Base-by-base conservation (phyloP, 2,329 filamentous ascomycete species). In the Calonectria hongkongensis region DNA sequence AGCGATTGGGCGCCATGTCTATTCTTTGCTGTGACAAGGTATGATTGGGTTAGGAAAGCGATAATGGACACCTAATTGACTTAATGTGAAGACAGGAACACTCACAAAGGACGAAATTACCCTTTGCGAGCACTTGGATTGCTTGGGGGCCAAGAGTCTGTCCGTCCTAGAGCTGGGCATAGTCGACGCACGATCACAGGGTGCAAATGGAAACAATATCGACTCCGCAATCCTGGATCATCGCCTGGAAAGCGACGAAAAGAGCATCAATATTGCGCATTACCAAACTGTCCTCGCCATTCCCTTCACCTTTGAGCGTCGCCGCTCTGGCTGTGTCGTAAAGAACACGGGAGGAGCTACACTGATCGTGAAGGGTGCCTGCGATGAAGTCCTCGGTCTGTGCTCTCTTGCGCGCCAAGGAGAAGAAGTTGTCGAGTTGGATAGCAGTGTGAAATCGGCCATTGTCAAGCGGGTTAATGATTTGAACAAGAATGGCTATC, bases 21-120 rank as follows among this genome's bases (percentile, higher is more conserved):
- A 72, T 82, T 12, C 73, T 82, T 1, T 82, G 80, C 69, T 81
- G 80, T 60, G 80, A 82, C 54, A 82, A 82, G 77, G 78, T 78
- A 73, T 48, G 50, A 27, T 36, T 3, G n/a, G 5, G 8, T 28
- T 27, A 6, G n/a, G 2, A 6, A 33, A 25, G 25, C 1, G 3
- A 39, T 36, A 2, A 6, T 8, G n/a, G 12, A 5, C 16, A 36
- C 2, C 25, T 9, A 15, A 33, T 28, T 48, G 21, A 71, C 13
- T 39, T 21, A 2, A 5, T 9, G 1, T 18, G 2, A 25, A 79
- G 77, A 82, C 80, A 0, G 80, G 80, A 33, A 82, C 80, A 0
- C 71, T 82, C 30, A 81, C 80, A 21, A 80, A 79, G 48, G 80
- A 82, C 41, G 77, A 81, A 41, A 79, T 82, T n/a, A 77, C 75